Evolutionary conservation across 1,284 basidiomycete genomes (phyloP), one percentile per base, ranked within the genome.

Genomic region (Cutaneotrichosporon sp.): DNA sequence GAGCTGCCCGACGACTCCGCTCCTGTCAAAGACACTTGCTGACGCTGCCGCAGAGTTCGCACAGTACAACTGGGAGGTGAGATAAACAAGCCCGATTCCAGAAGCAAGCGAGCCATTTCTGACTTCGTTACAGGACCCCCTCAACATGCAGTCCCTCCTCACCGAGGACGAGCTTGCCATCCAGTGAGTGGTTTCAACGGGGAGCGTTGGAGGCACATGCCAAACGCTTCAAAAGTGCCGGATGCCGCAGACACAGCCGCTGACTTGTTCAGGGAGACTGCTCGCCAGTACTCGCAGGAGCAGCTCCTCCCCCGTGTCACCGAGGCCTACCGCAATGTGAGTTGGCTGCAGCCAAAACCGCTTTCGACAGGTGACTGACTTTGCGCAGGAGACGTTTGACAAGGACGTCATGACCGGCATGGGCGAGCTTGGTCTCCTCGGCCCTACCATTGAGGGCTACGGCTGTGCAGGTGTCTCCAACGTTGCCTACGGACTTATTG

Each of bases 381-480:
- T 45, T 33, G 22, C 22, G 10, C 48, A 68, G 64, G 71, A 72
- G 90, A 87, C 86, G 61, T 94, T 91, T 75, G 82, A 93, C 71
- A 80, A 80, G 53, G 76, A 79, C 16, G 84, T 93, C 54, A 78
- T 97, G 29, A 83, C 83, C 12, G 89, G 93, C 68, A 93, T 97
- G 88, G 93, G 93, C n/a, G 81, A 85, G 57, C 79, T 97, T 3
- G 94, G 94, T 4, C 76, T 97, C 16, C 79, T 97, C 2, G 93
- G 93, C 0, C 84, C 92, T 2, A 97, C 92, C 0, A 97, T 97
- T 62, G 71, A 88, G 57, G 93, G 90, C 2, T 96, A 97, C 66
- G 91, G 89, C 26, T 98, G 93, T 70, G 93, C 93, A 0, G 93
- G 94, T n/a, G 87, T 85, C 22, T 88, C 85, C 66, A 85, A 84